Conservation (phyloP, 2,329 filamentous ascomycete genomes). For the Nemania sp. region DNA sequence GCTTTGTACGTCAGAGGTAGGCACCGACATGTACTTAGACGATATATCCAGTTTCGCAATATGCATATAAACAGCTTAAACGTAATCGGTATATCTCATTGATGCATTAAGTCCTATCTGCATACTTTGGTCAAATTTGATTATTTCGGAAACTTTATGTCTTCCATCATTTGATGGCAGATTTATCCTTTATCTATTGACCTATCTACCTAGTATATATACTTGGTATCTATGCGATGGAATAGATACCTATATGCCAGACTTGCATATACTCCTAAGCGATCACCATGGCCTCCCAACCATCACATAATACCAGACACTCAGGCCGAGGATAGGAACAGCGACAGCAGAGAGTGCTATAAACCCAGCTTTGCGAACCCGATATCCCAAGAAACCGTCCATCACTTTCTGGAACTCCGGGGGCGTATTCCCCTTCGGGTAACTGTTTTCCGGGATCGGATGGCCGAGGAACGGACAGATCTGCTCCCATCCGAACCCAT, state of each 20-base stretch:
- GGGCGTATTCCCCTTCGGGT: slow-evolving; percentile 40
- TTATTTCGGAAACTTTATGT: too few species aligned
- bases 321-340: slow-evolving; percentile 17
- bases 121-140: too few species aligned
- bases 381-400: slow-evolving; percentile 14
- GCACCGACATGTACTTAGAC: too few species aligned
- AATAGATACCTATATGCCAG: not conserved
- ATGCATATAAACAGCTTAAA: too few species aligned
- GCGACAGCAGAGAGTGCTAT: slow-evolving; percentile 14
- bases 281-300: not conserved
- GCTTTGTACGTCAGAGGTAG: too few species aligned
- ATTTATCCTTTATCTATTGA: too few species aligned
- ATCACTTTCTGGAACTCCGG: slow-evolving; percentile 35
- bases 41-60: too few species aligned
- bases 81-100: too few species aligned
- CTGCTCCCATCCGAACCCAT: slow-evolving; percentile 44
- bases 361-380: slow-evolving; percentile 14
- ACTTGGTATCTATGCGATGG: not conserved
- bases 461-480: slow-evolving; percentile 42
- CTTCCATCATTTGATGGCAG: too few species aligned
- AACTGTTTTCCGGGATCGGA: slow-evolving; percentile 37
- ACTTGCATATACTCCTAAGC: too few species aligned
- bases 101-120: too few species aligned
- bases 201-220: not conserved
- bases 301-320: slow-evolving; percentile 20